These are phyloP conservation scores for Eucalyptus coolabah DNA, from an alignment of 345 rosid genomes.

Conservation along the genomic window DNA sequence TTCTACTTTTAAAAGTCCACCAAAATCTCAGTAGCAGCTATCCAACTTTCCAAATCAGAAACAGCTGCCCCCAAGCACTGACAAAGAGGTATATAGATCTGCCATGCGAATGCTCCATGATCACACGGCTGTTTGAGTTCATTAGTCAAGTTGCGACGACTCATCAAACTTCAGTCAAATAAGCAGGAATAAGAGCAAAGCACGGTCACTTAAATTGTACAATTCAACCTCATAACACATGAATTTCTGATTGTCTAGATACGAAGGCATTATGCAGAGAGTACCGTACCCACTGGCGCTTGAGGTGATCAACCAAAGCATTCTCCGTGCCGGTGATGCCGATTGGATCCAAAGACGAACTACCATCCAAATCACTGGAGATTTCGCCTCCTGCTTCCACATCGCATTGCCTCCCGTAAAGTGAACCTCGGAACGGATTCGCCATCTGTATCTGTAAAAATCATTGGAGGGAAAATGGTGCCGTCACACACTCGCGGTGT, in stretches of 20 bases:
- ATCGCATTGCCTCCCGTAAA: slow-evolving; percentile 22
- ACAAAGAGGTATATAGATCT: neutral
- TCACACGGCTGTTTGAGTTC: neutral
- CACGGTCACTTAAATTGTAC: neutral
- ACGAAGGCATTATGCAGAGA: neutral
- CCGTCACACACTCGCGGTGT: slow-evolving; percentile 1
- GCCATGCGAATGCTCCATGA: neutral
- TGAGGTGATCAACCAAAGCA: slow-evolving; percentile 50
- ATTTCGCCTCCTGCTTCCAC: slow-evolving; percentile 33
- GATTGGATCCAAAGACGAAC: slow-evolving; percentile 31
- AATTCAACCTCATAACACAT: neutral
- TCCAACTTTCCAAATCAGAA: neutral
- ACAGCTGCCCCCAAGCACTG: neutral
- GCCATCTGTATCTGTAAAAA: slow-evolving; percentile 4
- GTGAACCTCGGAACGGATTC: slow-evolving; percentile 19
- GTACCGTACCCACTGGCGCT: slow-evolving; percentile 65
- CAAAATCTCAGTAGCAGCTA: neutral
- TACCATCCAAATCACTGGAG: slow-evolving; percentile 3
- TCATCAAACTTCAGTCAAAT: neutral
- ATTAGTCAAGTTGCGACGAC: neutral
- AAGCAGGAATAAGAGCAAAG: neutral
- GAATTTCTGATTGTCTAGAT: neutral
- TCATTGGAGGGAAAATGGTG: slow-evolving; percentile 62
- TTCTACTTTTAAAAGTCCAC: neutral
- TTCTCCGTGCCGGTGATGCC: slow-evolving; percentile 56